Base-by-base conservation (phyloP, 352 stramenopile genomes). In the Pythium biforme region DNA sequence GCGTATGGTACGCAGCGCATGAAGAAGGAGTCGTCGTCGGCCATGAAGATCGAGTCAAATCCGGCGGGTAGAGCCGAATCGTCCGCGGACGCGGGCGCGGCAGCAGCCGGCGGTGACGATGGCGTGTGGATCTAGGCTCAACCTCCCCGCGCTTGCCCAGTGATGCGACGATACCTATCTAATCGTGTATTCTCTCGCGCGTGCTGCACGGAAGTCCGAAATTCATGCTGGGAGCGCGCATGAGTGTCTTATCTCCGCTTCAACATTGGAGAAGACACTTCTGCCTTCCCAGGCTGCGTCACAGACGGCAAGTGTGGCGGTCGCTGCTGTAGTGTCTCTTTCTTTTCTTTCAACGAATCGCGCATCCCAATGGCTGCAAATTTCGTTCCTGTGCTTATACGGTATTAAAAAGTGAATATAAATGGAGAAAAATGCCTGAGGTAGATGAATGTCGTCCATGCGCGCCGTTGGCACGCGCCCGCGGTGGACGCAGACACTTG, bases 41-140 rank as follows among this genome's bases (percentile, higher is more conserved):
- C 73, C 4, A 62, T 81, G 46, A 85, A 81, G 64, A 34, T 59
- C 68, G 49, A 66, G 67, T 27, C 70, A 73, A 49, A 75, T 70
- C 19, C 73, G 77, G 27, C 77, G 14, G 72, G 61, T 34, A 84
- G 78, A 59, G 59, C 70, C 20, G 66, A 81, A 4, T 20, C 70
- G 1, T 53, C 59, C 12, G 59, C 60, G 10, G 10, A 31, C 22
- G n/a, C 41, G 4, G 20, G 47, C n/a, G 31, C 52, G 58, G 51
- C 39, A 41, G 69, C 72, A 17, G 64, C 56, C 14, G 74, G 69
- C 11, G 75, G 77, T 20, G 81, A 90, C 52, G 81, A 90, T 49
- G 81, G 81, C 49, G 81, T 90, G 12, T 90, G 81, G 81, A 90
- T 90, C 54, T 90, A 88, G 55, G 31, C 17, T 20, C 15, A 26